phyloP scores from a whole-genome alignment of 2,329 filamentous ascomycete genomes.

The Fusarium pininemorale region DNA sequence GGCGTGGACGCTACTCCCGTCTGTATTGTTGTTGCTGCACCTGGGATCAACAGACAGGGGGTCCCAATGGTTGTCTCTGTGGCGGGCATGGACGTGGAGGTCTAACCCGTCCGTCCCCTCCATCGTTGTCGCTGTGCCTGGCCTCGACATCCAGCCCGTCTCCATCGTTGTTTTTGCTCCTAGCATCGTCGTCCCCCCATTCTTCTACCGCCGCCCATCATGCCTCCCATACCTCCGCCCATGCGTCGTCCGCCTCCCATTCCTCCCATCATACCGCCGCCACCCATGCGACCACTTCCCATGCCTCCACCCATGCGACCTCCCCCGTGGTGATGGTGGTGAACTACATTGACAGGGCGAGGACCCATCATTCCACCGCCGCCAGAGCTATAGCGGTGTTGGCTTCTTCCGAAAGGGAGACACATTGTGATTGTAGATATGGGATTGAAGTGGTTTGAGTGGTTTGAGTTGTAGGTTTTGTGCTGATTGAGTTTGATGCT shows the following conservation, averaged over 20 bases:
- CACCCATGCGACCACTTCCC: slow-evolving; percentile 9
- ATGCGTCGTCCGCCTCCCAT: slow-evolving; percentile 8
- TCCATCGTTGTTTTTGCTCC: neutral
- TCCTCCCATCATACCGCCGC: slow-evolving; percentile 11
- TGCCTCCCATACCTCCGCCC: neutral
- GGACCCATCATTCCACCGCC: slow-evolving; percentile 13
- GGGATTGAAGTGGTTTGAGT: neutral
- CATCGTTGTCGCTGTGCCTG: neutral
- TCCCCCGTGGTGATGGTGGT: slow-evolving; percentile 16
- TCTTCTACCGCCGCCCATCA: neutral
- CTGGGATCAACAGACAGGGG: neutral
- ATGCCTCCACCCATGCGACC: slow-evolving; percentile 4
- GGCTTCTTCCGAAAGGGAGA: slow-evolving; percentile 7
- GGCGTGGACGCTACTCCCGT: neutral
- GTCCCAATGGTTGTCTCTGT: neutral
- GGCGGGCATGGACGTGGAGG: neutral
- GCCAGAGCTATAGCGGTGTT: neutral
- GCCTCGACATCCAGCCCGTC: neutral
- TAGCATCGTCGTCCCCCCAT: slow-evolving; percentile 13
- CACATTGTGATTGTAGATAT: neutral
- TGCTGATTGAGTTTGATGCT: neutral
- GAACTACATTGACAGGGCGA: slow-evolving; percentile 11
- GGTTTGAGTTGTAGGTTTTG: neutral
- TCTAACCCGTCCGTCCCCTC: neutral
- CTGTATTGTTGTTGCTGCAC: neutral